phyloP scores from a whole-genome alignment of 208 protist species.

The Leishmania arabica region DNA sequence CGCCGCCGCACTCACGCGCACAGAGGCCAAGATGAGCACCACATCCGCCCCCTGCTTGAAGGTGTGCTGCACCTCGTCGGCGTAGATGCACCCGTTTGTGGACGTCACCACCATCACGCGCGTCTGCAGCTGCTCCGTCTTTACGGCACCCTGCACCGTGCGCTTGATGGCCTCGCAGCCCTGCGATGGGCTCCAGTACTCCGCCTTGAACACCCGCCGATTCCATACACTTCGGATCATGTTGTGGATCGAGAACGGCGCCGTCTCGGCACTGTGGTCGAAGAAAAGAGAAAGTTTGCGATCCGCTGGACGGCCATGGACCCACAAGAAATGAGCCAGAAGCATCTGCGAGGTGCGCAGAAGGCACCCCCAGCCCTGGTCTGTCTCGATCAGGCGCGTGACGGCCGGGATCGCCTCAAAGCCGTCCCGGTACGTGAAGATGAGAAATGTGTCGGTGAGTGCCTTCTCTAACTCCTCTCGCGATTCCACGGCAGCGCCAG shows the following conservation, averaged over 20 bases:
- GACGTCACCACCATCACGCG: slow-evolving; percentile 47
- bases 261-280: slow-evolving; percentile 38
- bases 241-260: slow-evolving; percentile 72
- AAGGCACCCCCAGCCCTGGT: slow-evolving; percentile 86
- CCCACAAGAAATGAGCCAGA: slow-evolving; percentile 62
- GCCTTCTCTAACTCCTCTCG: slow-evolving; percentile 44
- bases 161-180: slow-evolving; percentile 68
- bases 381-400: slow-evolving; percentile 38
- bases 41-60: slow-evolving; percentile 34
- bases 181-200: slow-evolving; percentile 80
- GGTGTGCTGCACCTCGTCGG: slow-evolving; percentile 40
- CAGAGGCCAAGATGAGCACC: slow-evolving; percentile 64
- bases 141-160: slow-evolving; percentile 49
- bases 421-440: slow-evolving; percentile 77
- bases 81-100: slow-evolving; percentile 47
- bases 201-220: slow-evolving; percentile 40
- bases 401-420: slow-evolving; percentile 51
- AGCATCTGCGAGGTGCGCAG: slow-evolving; percentile 84
- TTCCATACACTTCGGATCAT: slow-evolving; percentile 53
- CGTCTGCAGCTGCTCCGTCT: slow-evolving; percentile 30
- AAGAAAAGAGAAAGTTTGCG: slow-evolving; percentile 49
- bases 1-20: slow-evolving; percentile 48
- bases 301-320: slow-evolving; percentile 35
- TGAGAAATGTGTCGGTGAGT: slow-evolving; percentile 43
- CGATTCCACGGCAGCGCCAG: slow-evolving; percentile 20